Percentiles rank a stretch among this genome's conserved stretches.
phyloP scores from a whole-genome alignment of 441 rosid genomes.

The Daphne laureola region DNA sequence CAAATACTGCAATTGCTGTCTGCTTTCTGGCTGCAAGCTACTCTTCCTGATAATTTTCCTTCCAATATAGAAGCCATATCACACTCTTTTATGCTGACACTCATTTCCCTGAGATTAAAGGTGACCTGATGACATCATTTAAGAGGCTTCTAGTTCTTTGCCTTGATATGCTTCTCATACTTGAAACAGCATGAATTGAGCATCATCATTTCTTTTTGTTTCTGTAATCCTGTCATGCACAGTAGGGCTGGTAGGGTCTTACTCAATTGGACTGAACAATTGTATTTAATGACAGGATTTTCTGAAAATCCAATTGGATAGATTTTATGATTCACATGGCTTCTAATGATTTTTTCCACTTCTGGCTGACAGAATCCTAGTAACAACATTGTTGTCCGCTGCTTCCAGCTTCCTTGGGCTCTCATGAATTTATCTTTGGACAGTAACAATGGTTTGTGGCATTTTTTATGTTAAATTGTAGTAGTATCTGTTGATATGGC shows the following conservation, averaged over 20 bases:
- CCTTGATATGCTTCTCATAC: too few relatives aligned
- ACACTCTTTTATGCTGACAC: slow-evolving; percentile 62
- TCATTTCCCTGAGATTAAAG: slow-evolving; percentile 71
- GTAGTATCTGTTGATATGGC: neutral
- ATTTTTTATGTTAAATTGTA: slow-evolving; percentile 12
- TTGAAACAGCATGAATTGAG: too few relatives aligned
- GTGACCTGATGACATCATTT: slow-evolving; percentile 24
- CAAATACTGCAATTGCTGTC: slow-evolving; percentile 83
- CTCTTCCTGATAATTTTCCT: slow-evolving; percentile 72
- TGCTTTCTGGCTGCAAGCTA: slow-evolving; percentile 86
- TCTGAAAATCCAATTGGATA: too few relatives aligned
- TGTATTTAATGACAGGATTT: too few relatives aligned
- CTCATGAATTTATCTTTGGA: slow-evolving; percentile 53
- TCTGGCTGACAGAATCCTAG: slow-evolving; percentile 50
- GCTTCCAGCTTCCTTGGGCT: slow-evolving; percentile 84
- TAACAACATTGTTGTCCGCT: slow-evolving; percentile 48
- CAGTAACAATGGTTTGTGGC: slow-evolving; percentile 45
- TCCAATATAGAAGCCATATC: slow-evolving; percentile 88
- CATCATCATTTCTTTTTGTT: neutral
- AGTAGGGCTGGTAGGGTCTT: too few relatives aligned
- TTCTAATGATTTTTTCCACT: slow-evolving; percentile 1
- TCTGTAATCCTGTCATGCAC: neutral
- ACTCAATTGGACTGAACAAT: too few relatives aligned
- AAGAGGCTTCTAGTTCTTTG: too few relatives aligned
- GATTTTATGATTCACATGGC: neutral